Evolutionary conservation across 208 protist genomes (phyloP).

Genomic region (Leishmania tropica): DNA sequence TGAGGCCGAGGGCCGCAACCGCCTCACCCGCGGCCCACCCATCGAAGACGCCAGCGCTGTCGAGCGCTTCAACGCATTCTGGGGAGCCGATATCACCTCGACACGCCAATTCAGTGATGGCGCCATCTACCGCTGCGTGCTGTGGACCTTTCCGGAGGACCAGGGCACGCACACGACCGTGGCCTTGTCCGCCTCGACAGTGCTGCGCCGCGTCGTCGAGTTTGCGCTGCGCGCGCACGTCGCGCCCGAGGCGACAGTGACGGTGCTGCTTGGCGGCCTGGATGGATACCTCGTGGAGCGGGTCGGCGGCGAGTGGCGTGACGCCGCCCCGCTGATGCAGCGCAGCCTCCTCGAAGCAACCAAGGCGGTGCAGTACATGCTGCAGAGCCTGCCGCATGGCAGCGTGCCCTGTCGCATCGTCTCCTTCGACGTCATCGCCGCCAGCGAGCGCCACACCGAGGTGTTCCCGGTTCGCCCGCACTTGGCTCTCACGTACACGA

Average conservation of each 20-base stretch:
- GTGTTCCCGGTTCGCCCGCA: constrained; percentile 82
- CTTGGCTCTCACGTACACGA: constrained; percentile 75
- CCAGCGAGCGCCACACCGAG: constrained; percentile 70
- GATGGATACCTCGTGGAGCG: constrained; percentile 69
- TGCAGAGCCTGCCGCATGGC: constrained; percentile 56
- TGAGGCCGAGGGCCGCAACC: constrained; percentile 70
- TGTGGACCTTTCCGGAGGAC: constrained; percentile 71
- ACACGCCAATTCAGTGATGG: constrained; percentile 89
- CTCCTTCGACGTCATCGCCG: constrained; percentile 72
- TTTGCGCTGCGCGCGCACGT: constrained; percentile 69
- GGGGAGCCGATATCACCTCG: constrained; percentile 66
- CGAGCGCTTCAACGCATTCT: constrained; percentile 79
- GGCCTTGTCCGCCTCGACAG: constrained; percentile 52
- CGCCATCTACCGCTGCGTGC: constrained; percentile 83
- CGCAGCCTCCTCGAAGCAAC: constrained; percentile 58
- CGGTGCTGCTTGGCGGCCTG: constrained; percentile 61
- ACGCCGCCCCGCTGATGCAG: constrained; percentile 65
- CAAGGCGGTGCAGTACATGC: constrained; percentile 62
- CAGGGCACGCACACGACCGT: constrained; percentile 53
- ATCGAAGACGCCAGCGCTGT: constrained; percentile 76
- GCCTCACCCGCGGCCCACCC: constrained; percentile 74
- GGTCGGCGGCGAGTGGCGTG: constrained; percentile 77
- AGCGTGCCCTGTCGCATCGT: constrained; percentile 81
- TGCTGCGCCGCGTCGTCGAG: constrained; percentile 61
- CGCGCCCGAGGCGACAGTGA: constrained; percentile 31